phyloP scores from a whole-genome alignment of 2,329 filamentous ascomycete species.

The Cordyceps tenuipes region DNA sequence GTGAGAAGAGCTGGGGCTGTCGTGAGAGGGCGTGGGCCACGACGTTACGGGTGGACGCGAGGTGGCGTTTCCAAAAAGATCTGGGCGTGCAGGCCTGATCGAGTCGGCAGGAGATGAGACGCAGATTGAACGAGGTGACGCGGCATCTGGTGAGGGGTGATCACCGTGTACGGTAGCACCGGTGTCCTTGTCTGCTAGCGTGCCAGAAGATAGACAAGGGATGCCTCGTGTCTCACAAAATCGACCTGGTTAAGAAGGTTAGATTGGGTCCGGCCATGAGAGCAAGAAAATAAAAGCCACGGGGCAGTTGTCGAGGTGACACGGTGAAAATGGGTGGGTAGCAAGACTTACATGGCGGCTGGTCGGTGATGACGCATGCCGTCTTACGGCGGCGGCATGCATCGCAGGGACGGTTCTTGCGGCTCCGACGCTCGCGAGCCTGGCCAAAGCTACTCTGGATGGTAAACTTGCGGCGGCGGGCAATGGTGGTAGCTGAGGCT shows the following conservation, averaged over 20 bases:
- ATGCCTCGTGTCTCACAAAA: constrained; percentile 12
- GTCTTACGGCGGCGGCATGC: constrained; percentile 37
- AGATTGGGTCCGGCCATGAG: neutral
- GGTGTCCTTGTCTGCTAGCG: constrained; percentile 1
- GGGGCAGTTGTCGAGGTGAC: neutral
- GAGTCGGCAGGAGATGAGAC: constrained; percentile 11
- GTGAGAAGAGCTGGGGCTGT: constrained; percentile 7
- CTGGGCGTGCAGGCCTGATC: neutral
- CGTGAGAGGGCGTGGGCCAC: constrained; percentile 4
- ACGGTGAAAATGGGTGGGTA: neutral
- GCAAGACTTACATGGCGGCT: constrained; percentile 33
- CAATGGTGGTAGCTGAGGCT: neutral
- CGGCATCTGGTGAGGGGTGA: constrained; percentile 3
- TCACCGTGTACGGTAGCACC: neutral
- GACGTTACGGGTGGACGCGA: constrained; percentile 2
- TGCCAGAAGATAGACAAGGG: constrained; percentile 11
- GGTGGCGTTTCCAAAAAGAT: neutral
- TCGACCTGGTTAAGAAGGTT: neutral
- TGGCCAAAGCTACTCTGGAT: constrained; percentile 34
- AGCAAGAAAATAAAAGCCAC: neutral
- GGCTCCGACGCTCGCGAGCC: constrained; percentile 32
- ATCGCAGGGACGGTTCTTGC: constrained; percentile 39
- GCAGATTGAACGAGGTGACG: constrained; percentile 1
- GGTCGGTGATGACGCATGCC: constrained; percentile 36
- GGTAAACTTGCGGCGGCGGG: constrained; percentile 28